Evolutionary conservation across 2,329 filamentous ascomycete genomes (phyloP).

Genomic region (Exophiala aquamarina): DNA sequence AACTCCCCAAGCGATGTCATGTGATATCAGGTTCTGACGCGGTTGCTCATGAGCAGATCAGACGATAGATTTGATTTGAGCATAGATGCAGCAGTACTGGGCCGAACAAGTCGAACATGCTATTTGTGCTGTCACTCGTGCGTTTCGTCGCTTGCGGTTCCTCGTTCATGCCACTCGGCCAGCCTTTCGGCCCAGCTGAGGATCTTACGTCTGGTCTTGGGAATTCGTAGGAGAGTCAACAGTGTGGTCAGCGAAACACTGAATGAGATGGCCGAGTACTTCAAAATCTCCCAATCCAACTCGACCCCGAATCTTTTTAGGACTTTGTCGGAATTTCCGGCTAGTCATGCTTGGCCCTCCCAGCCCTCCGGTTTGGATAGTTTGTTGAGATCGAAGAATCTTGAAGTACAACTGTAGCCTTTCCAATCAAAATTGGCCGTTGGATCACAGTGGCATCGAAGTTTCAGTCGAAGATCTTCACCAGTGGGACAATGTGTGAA

Average conservation of each 20-base stretch:
- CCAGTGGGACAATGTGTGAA: conserved; percentile 97
- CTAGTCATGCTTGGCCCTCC: conserved; percentile 61
- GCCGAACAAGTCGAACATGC: no score
- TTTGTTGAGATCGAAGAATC: conserved; percentile 81
- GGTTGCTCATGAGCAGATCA: no score
- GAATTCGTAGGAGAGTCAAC: conserved; percentile 22
- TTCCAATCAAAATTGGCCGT: conserved; percentile 99
- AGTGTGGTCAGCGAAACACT: conserved; percentile 19
- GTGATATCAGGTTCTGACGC: no score
- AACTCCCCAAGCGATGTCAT: no score
- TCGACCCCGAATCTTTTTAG: conserved; percentile 4
- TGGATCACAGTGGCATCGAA: conserved; percentile 93
- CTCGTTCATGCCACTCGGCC: conserved; percentile 27
- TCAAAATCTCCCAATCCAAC: conserved; percentile 17
- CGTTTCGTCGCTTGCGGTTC: conserved; percentile 4
- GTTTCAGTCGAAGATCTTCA: conserved; percentile 77
- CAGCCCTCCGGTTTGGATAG: conserved; percentile 83
- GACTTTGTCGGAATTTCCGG: conserved; percentile 25
- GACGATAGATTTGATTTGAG: no score
- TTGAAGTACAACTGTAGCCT: conserved; percentile 88
- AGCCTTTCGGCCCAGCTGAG: conserved; percentile 20
- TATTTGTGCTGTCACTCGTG: conserved; percentile 5
- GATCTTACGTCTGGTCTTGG: conserved; percentile 27
- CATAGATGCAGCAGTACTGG: no score
- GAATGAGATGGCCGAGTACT: conserved; percentile 21